Evolutionary conservation across 1,284 basidiomycete genomes (phyloP), one percentile per base, ranked within the genome.

Genomic region (Trametes pubescens): DNA sequence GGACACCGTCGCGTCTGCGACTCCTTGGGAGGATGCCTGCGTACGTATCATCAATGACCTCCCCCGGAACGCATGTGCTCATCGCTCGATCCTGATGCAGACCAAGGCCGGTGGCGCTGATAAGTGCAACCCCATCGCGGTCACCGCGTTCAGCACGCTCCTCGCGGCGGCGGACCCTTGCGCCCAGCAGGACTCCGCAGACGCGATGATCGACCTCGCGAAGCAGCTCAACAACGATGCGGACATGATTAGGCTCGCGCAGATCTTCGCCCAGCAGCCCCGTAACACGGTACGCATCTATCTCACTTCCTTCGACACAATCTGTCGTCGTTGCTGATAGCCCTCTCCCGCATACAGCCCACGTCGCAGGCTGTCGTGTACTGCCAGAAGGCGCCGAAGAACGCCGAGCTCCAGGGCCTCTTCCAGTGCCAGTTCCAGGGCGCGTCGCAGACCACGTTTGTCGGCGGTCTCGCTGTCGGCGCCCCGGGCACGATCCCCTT

Each of bases 191-290:
- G 73, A 88, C 69, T 78, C 82, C 5, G 87, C 84, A 5, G 87
- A 89, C 69, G 68, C 71, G 9, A 86, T 89, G 84, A 79, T 89
- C 65, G 80, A 84, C 69, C 80, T 89, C 22, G 84, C 84, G 40
- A 87, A 88, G 73, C 69, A 78, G 34, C 80, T 89, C 52, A 81
- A 82, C 62, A 85, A 80, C 70, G 76, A 83, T 65, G 51, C 80
- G 0, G 78, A 83, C 53, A 87, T 88, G 86, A 85, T 89, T 75
- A 73, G 70, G 40, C 75, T 86, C 51, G 77, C 86, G 0, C 86
- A 88, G 73, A 79, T 88, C 58, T 89, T 87, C 65, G 80, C 77
- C 7, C 86, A 88, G 71, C 87, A 88, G 72, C 84, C 87, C 18
- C 76, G 80, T 57, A 82, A 81, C 72, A 71, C 77, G 24, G 78